Evolutionary conservation across 805 yeast species (phyloP).

Genomic region (Cyberlindnera samutprakarnensis): DNA sequence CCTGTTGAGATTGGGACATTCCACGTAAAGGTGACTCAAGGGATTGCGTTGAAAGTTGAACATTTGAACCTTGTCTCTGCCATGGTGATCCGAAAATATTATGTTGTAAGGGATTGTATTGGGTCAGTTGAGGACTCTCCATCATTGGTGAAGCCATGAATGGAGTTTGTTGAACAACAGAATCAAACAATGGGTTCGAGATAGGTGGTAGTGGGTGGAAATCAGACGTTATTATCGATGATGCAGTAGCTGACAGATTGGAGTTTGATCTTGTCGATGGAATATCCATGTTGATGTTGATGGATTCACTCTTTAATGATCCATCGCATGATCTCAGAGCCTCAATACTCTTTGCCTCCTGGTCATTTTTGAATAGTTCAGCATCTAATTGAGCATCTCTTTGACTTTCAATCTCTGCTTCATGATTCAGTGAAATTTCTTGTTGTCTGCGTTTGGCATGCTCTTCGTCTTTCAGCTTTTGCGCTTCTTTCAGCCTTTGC

Average conservation of each 20-base stretch:
- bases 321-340: too few relatives aligned
- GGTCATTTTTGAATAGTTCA: constrained; percentile 2
- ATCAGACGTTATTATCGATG: too few relatives aligned
- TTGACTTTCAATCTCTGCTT: constrained; percentile 1
- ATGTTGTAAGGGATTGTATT: constrained; percentile 1
- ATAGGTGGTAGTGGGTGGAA: not conserved
- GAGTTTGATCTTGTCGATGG: constrained; percentile 6
- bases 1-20: not conserved
- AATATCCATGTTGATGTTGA: too few relatives aligned
- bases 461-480: constrained; percentile 3
- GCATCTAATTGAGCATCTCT: constrained; percentile 1
- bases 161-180: constrained; percentile 2
- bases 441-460: constrained; percentile 1
- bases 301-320: too few relatives aligned
- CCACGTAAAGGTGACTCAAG: constrained; percentile 1
- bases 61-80: not conserved
- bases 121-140: constrained; percentile 1
- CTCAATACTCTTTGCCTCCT: too few relatives aligned
- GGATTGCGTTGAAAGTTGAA: not conserved
- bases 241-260: constrained; percentile 1
- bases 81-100: not conserved
- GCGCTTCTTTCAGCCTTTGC: constrained; percentile 3
- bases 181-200: not conserved
- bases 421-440: not conserved
- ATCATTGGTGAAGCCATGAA: constrained; percentile 6